phyloP scores from a whole-genome alignment of 139 green algal species.

The Micractinium conductrix region DNA sequence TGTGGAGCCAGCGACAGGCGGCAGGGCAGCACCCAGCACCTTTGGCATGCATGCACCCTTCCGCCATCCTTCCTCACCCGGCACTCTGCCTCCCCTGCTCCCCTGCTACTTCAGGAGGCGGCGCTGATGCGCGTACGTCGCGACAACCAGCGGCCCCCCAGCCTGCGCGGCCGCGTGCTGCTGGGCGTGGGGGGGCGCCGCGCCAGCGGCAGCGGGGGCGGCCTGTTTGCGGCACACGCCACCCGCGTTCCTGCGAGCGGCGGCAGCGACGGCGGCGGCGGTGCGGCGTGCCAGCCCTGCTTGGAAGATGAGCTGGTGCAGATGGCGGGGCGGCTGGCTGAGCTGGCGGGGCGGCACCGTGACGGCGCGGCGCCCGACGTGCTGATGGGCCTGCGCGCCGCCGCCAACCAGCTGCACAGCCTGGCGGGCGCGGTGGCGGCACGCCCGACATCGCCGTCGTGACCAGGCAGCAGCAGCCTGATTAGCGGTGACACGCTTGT shows the following conservation, averaged over 20 bases:
- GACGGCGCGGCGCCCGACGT: neutral
- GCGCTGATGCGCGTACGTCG: neutral
- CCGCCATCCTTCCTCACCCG: no score
- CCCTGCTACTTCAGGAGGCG: neutral
- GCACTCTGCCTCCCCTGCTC: neutral
- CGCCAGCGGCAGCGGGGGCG: no score
- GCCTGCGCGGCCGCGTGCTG: neutral
- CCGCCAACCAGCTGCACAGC: constrained; percentile 20
- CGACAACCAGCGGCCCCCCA: neutral
- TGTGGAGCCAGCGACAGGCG: neutral
- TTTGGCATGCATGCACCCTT: neutral
- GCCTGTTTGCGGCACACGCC: no score
- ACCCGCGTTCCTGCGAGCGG: neutral
- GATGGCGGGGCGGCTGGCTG: neutral
- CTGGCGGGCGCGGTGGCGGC: neutral
- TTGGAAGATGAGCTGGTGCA: neutral
- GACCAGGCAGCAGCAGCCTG: no score
- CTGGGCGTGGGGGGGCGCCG: neutral
- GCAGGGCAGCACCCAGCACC: neutral
- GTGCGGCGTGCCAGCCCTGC: neutral
- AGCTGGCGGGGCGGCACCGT: neutral
- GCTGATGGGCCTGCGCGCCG: neutral
- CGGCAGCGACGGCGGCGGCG: neutral
- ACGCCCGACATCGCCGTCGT: no score
- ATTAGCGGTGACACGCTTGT: no score